Evolutionary conservation across 495 filamentous ascomycete genomes (phyloP), one percentile per base, ranked within the genome.

Genomic region (Penicillium goetzii): DNA sequence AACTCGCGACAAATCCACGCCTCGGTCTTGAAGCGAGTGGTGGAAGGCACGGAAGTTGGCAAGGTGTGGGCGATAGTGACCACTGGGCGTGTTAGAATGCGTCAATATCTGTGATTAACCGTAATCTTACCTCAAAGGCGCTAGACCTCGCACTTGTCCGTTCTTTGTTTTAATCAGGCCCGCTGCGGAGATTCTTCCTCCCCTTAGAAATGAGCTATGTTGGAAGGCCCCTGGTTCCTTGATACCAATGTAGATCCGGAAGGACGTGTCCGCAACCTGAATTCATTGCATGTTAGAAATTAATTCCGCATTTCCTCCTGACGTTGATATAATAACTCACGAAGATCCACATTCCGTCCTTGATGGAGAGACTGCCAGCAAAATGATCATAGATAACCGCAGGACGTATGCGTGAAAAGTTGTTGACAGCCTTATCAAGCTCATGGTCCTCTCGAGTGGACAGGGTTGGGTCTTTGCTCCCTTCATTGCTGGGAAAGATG

Each of bases 311-410:
- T 5, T 3, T 17, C n/a, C 17, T 0, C 10, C 7, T 1, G 15
- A 3, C 1, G 3, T n/a, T 8, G 19, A 9, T 21, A 10, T 12
- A 7, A 21, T 0, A 8, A 71, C 79, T 64, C 63, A 85, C 93
- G 68, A 96, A 97, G 43, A 97, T 93, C 92, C 92, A 97, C 33
- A 89, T 93, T 68, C 90, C 90, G 64, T 90, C 89, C 69, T 88
- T 91, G 68, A 85, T 85, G 8, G 89, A 85, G 2, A 87, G 84
- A 52, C 87, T 88, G 38, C 89, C 84, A 3, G 92, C 82, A 12
- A 93, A 77, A 58, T 87, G 87, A 69, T 92, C 89, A 66, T 92
- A 80, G 6, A 95, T 81, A 1, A 85, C 87, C 4, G 85, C 82
- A 4, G 88, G 87, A 4, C 84, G 89, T n/a, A 91, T 77, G 66